Base-by-base conservation (phyloP, 106 monocot species). In the Chionographis japonica region DNA sequence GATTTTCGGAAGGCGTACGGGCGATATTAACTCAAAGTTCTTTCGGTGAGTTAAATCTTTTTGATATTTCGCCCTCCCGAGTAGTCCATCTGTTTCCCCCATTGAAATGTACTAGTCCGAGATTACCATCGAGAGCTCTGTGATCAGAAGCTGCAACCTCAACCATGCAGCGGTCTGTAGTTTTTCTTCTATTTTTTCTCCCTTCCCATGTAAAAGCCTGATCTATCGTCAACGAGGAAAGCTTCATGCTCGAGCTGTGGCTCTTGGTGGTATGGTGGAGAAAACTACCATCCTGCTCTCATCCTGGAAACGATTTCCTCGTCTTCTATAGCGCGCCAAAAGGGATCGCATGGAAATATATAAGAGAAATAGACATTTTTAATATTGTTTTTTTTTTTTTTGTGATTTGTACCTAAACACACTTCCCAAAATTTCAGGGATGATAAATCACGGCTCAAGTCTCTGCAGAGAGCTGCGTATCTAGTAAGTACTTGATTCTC, bases 1-100 rank as follows among this genome's bases (percentile, higher is more conserved):
- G 78, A 78, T 51, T 80, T 75, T 76, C 79, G 79, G 16, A 83
- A 73, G 49, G 35, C 72, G 8, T 83, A 88, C 69, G 78, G 84
- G 12, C 79, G 81, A 68, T 88, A 81, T 27, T 27, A 27, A 27
- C 20, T 27, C 13, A 39, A 18, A 36, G 12, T 70, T 60, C n/a
- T 73, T 49, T 65, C 36, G 86, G 90, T 86, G 80, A 90, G 90
- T 90, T 46, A 46, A 67, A 57, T 75, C 69, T 52, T 40, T 49
- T 73, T 4, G 50, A 52, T 39, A 15, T 51, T 63, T 69, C 63
- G 36, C 41, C 38, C 40, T 51, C 69, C 49, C 49, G 70, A 52
- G 60, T 68, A 40, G 16, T 56, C 4, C 14, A 12, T 27, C 37
- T 43, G 2, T 11, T 13, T 38, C 42, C 17, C 7, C 5, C 46